Conservation (phyloP, 805 yeast species). For the Candida khao-thaluensis region DNA sequence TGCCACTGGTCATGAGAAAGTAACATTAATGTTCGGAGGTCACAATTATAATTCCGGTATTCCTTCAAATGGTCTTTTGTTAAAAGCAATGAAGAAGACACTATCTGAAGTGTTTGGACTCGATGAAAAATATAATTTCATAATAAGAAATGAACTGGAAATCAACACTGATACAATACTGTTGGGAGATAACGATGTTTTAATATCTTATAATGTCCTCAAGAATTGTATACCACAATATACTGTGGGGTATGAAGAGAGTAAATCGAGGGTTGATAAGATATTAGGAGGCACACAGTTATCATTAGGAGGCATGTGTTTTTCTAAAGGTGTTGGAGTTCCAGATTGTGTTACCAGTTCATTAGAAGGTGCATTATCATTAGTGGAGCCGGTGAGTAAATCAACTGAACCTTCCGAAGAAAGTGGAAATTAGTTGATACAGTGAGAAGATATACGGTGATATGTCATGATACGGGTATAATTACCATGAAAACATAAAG, state of each 20-base stretch:
- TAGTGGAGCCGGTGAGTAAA: too few species aligned
- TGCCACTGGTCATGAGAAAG: constrained; percentile 50
- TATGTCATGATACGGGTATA: too few species aligned
- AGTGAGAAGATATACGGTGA: too few species aligned
- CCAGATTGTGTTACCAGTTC: constrained; percentile 79
- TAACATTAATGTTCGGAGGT: constrained; percentile 93
- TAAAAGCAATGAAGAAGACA: constrained; percentile 27
- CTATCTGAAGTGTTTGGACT: constrained; percentile 23
- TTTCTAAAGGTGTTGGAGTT: constrained; percentile 78
- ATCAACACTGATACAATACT: constrained; percentile 13
- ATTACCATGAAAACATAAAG: too few species aligned
- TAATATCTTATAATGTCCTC: constrained; percentile 35
- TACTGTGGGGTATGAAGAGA: constrained; percentile 62
- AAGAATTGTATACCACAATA: constrained; percentile 75
- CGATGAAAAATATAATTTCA: constrained; percentile 18
- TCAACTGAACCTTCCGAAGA: too few species aligned
- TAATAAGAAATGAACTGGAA: constrained; percentile 27
- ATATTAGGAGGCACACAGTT: constrained; percentile 39
- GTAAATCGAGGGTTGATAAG: constrained; percentile 31
- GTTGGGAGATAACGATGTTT: constrained; percentile 24
- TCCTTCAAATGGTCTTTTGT: constrained; percentile 28
- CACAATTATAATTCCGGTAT: constrained; percentile 41
- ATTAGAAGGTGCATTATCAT: constrained; percentile 47
- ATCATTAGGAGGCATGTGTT: constrained; percentile 75
- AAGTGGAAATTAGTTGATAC: too few species aligned